Evolutionary conservation across 805 yeast genomes (phyloP), one percentile per base, ranked within the genome.

Genomic region (Wickerhamomyces sydowiorum): DNA sequence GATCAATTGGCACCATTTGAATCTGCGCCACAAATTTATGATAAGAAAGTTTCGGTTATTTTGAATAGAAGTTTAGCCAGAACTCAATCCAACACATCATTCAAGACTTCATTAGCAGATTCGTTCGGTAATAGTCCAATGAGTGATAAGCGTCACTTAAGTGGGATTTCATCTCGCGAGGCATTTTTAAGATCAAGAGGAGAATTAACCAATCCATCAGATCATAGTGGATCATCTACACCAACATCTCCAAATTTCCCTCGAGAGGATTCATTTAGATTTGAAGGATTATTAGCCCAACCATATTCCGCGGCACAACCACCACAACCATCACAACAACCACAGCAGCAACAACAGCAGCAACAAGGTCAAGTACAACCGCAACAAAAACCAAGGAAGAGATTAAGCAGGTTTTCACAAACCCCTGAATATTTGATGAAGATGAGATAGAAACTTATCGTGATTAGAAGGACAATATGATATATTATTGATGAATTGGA

Each of bases 21-120:
- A 47, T 76, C 84, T 2, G 89, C 82, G 1, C 90, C 93, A 0
- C 85, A 80, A 53, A 73, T 85, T 1, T 85, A 85, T 55, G 95
- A 85, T 56, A 82, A 81, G 59, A 84, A 83, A 58, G 93, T 84
- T 2, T 78, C 87, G 23, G 75, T 78, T n/a, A 82, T 85, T 37
- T 66, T 85, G 56, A 84, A 82, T 55, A 67, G 82, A 48, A 82
- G 88, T 48, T 67, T 85, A 56, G 86, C 87, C 2, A 65, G 88
- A 43, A 78, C 87, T 0, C 80, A 83, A 15, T 83, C 95, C 0
- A 82, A 82, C 38, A 72, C 86, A 1, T 85, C 95, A 3, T 87
- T 87, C 69, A 81, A 82, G 56, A 80, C 82, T 18, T 74, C 84
- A 23, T 68, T 86, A 50, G 89, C 86, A 0, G 95, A 86, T 48